Base-by-base conservation (phyloP, 1,284 basidiomycete genomes). In the Puccinia triticina region DNA sequence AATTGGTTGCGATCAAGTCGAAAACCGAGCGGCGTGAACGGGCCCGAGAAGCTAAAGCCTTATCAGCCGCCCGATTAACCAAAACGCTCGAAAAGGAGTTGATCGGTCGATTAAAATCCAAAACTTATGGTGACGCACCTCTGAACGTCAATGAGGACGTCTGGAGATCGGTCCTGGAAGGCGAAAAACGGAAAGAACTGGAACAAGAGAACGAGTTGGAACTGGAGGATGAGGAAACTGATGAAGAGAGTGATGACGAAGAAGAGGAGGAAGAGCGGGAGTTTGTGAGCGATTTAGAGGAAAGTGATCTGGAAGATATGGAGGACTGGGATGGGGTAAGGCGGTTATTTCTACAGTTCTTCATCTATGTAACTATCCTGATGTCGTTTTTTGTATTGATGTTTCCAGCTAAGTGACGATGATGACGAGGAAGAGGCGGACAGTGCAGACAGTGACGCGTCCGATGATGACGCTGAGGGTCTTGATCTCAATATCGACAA, bases 61-160 rank as follows among this genome's bases (percentile, higher is more conserved):
- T 99, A 26, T 93, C 94, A 0, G 95, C 95, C 0, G 96, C 93
- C 18, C 95, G 92, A 85, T 91, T 99, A 59, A 97, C 99, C 87
- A 93, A 92, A 84, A 93, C 93, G 16, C 98, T 99, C 85, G 94
- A 98, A 87, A 95, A 95, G 87, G 97, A 99, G 87, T 91, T 99
- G 37, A 91, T 99, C 74, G 94, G 96, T 84, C 92, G 97, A 50
- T 90, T 99, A 43, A 96, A 97, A 88, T 93, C 92, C 74, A 98
- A 98, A 87, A 95, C 96, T 14, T 99, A 99, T 86, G 96, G 97
- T 72, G 97, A 99, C 86, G 93, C 94, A 43, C 97, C 96, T 29
- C 90, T 99, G 57, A 99, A 99, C 88, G 96, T 99, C 84, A 99
- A 99, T 88, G 97, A 99, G 88, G 92, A 91, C 64, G 95, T 99